Evolutionary conservation across 2,329 filamentous ascomycete genomes (phyloP), one percentile per base, ranked within the genome.

Genomic region (Septoria linicola): DNA sequence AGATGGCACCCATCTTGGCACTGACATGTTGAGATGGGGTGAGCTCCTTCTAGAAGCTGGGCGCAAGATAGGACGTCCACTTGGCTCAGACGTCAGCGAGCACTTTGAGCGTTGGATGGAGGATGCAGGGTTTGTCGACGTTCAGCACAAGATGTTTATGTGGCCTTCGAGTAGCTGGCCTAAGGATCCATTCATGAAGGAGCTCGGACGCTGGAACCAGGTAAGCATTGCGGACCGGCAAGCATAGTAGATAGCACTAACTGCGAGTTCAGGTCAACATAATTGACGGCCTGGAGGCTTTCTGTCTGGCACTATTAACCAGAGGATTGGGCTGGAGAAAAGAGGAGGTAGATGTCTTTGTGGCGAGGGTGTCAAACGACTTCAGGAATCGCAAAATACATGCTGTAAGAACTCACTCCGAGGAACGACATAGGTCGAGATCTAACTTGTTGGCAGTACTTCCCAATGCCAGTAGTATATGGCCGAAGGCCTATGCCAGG

Each of bases 131-230:
- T 76, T 76, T 53, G 65, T 70, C 17, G 72, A 76, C 34, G 70
- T 77, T 11, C 61, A 70, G 41, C 67, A 72, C 41, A 53, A 57
- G 37, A 63, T 66, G 51, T 70, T 58, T 56, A 69, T 73, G 64
- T 73, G 71, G 68, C 72, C 74, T 6, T 64, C 69, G 23, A 72
- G 70, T 34, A 54, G 66, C 1, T 79, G 76, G 76, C 69, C 75
- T 4, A 73, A 73, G 43, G 74, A 78, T 42, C 68, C 69, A 1
- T 72, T 72, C 46, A 72, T 76, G 69, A 79, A 77, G 59, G 72
- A 76, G 55, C 71, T 79, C 17, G 76, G 76, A 13, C 65, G 70
- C 21, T 76, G 70, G 65, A 74, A 72, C 46, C 62, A 71, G 51
- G 23, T 27, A 10, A 27, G 23, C 23, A 10, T 27, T 27, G 23